phyloP scores from a whole-genome alignment of 1,284 basidiomycete species.

The Boletus mariae region DNA sequence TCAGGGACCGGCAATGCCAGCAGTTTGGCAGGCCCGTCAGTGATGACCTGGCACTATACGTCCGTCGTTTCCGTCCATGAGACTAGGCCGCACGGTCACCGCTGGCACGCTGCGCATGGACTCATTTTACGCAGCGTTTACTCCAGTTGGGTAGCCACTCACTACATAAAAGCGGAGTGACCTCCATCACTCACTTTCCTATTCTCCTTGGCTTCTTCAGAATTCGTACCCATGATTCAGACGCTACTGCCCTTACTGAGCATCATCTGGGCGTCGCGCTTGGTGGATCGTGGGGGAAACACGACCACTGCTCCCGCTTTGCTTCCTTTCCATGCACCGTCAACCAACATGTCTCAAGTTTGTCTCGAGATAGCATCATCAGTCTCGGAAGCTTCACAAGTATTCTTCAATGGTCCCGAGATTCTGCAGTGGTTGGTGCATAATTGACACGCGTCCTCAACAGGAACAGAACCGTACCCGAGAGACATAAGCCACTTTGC shows the following conservation, averaged over 20 bases:
- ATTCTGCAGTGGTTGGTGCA: not conserved
- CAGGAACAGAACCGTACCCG: constrained; percentile 30
- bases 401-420: constrained; percentile 34
- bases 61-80: not conserved
- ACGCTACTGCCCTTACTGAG: constrained; percentile 6
- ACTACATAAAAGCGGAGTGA: constrained; percentile 5
- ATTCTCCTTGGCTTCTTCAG: constrained; percentile 4
- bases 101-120: not conserved
- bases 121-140: not conserved
- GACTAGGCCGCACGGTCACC: constrained; percentile 12
- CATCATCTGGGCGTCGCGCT: constrained; percentile 9
- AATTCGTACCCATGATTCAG: not conserved
- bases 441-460: constrained; percentile 3
- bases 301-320: not conserved
- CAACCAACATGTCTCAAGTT: constrained; percentile 13
- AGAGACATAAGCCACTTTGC: constrained; percentile 46
- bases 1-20: not conserved
- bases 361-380: constrained; percentile 24
- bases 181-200: constrained; percentile 2
- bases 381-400: constrained; percentile 29
- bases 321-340: not conserved
- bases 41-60: not conserved
- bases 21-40: not conserved
- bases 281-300: constrained; percentile 3
- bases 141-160: not conserved